These are phyloP conservation scores for Colletotrichum graminicola DNA, from an alignment of 2,329 filamentous ascomycete genomes.

Conservation along the genomic window DNA sequence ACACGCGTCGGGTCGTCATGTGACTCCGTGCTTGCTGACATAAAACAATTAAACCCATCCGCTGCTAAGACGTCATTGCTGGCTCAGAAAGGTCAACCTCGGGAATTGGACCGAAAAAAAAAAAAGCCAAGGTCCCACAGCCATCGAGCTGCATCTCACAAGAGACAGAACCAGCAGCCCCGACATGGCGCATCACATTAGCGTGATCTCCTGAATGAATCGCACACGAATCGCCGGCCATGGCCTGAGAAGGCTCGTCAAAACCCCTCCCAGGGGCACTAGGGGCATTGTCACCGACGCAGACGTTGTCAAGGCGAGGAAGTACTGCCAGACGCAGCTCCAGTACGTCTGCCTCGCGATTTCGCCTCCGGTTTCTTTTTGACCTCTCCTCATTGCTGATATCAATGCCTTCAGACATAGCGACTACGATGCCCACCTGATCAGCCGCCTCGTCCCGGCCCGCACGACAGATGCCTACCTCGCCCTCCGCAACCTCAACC, in stretches of 20 bases:
- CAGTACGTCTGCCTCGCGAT: conserved; percentile 52
- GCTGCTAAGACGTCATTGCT: conserved; percentile 36
- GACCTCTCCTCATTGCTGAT: background rate
- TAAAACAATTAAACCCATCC: conserved; percentile 31
- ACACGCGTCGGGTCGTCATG: conserved; percentile 55
- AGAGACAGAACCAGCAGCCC: conserved; percentile 17
- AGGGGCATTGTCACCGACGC: conserved; percentile 60
- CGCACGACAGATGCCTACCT: conserved; percentile 85
- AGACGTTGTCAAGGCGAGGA: conserved; percentile 65
- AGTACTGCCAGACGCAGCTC: conserved; percentile 67
- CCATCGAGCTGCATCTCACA: conserved; percentile 18
- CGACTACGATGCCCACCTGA: conserved; percentile 88
- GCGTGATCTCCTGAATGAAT: conserved; percentile 53
- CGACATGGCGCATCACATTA: conserved; percentile 43
- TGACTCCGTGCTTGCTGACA: conserved; percentile 51
- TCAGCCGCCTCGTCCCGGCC: conserved; percentile 85
- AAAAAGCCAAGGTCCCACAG: conserved; percentile 17
- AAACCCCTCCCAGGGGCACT: conserved; percentile 41
- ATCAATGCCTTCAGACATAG: conserved; percentile 71
- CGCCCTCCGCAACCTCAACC: conserved; percentile 90
- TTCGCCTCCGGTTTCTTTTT: no score
- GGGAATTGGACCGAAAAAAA: conserved; percentile 6
- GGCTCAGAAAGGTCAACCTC: conserved; percentile 22
- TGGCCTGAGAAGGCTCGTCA: conserved; percentile 54
- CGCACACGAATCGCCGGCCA: conserved; percentile 52